phyloP scores from a whole-genome alignment of 371 early-diverging fungal species.

The Smittium culicis region DNA sequence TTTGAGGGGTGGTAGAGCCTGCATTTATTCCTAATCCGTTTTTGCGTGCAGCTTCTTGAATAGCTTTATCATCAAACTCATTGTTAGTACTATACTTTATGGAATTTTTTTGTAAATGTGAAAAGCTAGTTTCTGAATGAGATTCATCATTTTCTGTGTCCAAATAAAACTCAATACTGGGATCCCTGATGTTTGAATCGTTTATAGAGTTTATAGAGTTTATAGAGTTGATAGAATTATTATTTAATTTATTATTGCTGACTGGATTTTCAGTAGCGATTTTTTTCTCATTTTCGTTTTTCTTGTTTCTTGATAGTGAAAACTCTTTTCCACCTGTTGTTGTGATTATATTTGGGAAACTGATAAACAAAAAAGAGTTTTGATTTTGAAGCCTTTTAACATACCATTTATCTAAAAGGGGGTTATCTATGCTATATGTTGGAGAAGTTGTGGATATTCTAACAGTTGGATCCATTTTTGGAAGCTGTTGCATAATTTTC shows the following conservation, averaged over 20 bases:
- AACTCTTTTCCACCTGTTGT: constrained; percentile 3
- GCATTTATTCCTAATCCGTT: neutral
- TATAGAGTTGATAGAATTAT: neutral
- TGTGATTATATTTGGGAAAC: constrained; percentile 16
- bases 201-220: too few relatives aligned
- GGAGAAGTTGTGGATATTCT: constrained; percentile 22
- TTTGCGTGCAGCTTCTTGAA: neutral
- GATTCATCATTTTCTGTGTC: neutral
- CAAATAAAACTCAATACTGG: neutral
- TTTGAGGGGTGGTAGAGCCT: neutral
- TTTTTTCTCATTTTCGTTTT: neutral
- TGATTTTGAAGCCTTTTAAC: constrained; percentile 29
- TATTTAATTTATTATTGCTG: neutral
- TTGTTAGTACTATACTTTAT: neutral
- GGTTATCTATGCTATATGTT: constrained; percentile 21
- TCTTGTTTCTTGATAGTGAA: too few relatives aligned
- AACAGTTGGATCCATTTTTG: constrained; percentile 15
- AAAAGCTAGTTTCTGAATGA: neutral
- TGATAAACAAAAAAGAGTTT: constrained; percentile 29
- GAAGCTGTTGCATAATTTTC: constrained; percentile 27
- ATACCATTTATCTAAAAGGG: constrained; percentile 32
- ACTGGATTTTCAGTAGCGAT: neutral
- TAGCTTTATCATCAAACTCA: neutral
- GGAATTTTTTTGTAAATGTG: neutral
- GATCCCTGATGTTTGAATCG: neutral